Base-by-base conservation (phyloP, 2,329 filamentous ascomycete species). In the Trichophaea hybrida region DNA sequence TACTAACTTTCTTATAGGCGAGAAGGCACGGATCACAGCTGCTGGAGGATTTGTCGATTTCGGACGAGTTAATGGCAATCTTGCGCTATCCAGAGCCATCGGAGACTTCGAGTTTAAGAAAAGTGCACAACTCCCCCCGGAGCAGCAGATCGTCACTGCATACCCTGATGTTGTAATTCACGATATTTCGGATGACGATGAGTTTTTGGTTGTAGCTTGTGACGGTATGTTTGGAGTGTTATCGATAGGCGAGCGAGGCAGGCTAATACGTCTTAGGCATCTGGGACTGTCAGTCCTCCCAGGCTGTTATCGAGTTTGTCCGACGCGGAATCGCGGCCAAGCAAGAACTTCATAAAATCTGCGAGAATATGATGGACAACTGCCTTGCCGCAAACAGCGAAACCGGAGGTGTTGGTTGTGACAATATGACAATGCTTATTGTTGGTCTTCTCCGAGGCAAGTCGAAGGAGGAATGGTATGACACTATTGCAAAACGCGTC, bases 301-400 rank as follows among this genome's bases (percentile, higher is more conserved):
- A 98, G 76, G 88, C 91, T 43, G 93, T 98, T 37, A 77, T 97
- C 68, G 93, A 98, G 74, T 98, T 98, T 71, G 93, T 97, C 65
- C 82, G 93, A 72, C 85, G 93, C 71, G 93, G 93, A 59, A 95
- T 98, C 72, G 91, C 89, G 54, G 90, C 90, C 55, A 95, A 95
- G 77, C 93, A 98, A 75, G 86, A 94, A 54, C 80, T 98, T 55
- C 83, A 90, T 59, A 86, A 87, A 72, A 97, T 98, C 70, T 97
- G 91, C 74, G 93, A 98, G 75, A 98, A 98, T 76, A 95, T 98
- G 88, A 98, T 98, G 93, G 91, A 98, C 77, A 98, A 97, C 77
- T 98, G 93, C 72, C 79, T 98, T 66, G 90, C 93, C 44, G 94
- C 90, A 63, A 97, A 94, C 80, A 95, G 90, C 67, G 93, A 98